Percentiles rank a stretch among this genome's conserved stretches.
Conservation (phyloP, 305 asterid genomes). For the Fraxinus paxiana region DNA sequence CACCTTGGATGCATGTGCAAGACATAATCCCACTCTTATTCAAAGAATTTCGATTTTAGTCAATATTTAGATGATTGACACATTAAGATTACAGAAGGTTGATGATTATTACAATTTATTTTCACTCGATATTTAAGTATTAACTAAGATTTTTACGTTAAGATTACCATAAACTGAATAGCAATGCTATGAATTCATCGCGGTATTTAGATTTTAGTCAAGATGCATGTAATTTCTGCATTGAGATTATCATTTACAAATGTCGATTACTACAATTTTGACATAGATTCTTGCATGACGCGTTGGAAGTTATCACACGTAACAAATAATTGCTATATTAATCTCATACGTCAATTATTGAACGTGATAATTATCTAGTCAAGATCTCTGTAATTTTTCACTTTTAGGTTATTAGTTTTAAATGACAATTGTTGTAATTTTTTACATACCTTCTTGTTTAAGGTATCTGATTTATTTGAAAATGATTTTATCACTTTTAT, state of each 20-base stretch:
- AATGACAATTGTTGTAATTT: neutral
- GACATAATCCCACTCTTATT: neutral
- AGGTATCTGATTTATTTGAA: neutral
- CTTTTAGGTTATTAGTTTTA: too few relatives aligned
- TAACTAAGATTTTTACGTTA: neutral
- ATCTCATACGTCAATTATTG: neutral
- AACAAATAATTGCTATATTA: neutral
- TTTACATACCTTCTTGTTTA: neutral
- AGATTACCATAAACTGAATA: neutral
- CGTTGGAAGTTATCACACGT: neutral
- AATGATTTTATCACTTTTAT: neutral
- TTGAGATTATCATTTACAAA: neutral
- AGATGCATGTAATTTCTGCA: neutral
- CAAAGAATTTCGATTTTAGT: neutral
- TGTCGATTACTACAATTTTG: neutral
- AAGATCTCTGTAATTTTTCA: neutral
- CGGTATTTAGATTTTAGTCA: neutral
- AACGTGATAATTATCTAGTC: neutral
- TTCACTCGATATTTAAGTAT: neutral
- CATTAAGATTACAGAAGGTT: neutral
- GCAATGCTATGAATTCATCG: neutral
- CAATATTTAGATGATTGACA: neutral
- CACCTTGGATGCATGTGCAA: neutral
- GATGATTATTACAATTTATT: neutral
- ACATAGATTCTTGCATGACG: neutral